Conservation (phyloP, 306 rosid genomes). For the Fragaria nilgerrensis region DNA sequence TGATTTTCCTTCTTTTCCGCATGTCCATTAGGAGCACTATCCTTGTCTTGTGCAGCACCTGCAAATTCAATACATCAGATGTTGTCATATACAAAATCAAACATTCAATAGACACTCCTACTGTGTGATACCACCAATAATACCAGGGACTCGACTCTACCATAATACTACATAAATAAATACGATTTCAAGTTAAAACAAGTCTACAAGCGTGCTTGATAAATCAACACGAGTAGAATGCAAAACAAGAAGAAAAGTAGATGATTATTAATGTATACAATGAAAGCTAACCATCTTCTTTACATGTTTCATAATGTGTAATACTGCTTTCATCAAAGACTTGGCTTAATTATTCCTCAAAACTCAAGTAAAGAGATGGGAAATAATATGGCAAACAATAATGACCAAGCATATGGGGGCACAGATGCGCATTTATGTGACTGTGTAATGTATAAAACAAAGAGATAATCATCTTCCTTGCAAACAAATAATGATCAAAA, state of each 20-base stretch:
- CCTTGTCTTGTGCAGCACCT: constrained; percentile 57
- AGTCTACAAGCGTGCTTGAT: background rate
- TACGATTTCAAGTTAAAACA: background rate
- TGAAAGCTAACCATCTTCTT: background rate
- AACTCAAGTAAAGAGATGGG: background rate
- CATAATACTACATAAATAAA: background rate
- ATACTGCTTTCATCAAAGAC: background rate
- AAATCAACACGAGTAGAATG: background rate
- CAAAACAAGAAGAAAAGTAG: background rate
- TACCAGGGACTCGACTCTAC: background rate
- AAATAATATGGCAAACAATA: background rate
- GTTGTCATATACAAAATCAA: constrained; percentile 1
- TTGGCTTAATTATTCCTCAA: background rate
- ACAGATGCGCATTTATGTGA: background rate
- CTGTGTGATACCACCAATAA: background rate
- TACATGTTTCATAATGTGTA: background rate
- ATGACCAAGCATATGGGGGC: background rate
- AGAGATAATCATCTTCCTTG: background rate
- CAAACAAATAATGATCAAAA: background rate
- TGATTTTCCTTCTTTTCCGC: constrained; percentile 67
- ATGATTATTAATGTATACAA: background rate
- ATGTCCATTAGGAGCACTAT: constrained; percentile 45
- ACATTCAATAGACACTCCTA: background rate
- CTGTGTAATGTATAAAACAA: background rate
- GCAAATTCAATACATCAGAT: constrained; percentile 25